Conservation (phyloP, 352 stramenopile species). For the Globisporangium spiculum region DNA sequence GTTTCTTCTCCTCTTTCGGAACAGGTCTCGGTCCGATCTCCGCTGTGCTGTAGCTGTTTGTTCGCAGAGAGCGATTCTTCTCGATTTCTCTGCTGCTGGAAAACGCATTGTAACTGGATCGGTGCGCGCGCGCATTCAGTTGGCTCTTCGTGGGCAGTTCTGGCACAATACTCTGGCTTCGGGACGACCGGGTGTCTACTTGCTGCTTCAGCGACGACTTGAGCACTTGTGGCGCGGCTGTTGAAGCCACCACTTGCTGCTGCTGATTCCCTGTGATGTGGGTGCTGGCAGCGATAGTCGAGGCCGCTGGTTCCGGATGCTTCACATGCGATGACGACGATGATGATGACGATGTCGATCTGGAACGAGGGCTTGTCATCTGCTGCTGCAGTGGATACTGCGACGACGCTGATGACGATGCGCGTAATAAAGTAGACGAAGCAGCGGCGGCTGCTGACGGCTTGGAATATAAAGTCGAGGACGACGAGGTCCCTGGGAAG, state of each 20-base stretch:
- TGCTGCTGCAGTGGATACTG: not conserved
- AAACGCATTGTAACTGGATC: conserved; percentile 11
- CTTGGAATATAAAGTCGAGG: not conserved
- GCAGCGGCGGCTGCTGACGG: not conserved
- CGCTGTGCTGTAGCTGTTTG: conserved; percentile 18
- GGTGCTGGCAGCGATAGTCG: not conserved
- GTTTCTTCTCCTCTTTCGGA: conserved; percentile 32
- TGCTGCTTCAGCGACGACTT: conserved; percentile 15
- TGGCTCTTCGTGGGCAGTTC: conserved; percentile 16
- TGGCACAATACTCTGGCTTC: conserved; percentile 18
- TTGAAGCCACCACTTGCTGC: not conserved
- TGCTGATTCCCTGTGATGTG: not conserved
- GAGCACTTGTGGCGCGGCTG: not conserved
- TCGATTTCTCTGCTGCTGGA: conserved; percentile 1
- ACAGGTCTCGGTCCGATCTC: not conserved
- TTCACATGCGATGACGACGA: not conserved
- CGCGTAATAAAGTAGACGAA: conserved; percentile 4
- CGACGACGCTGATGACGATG: not conserved
- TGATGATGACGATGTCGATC: not conserved
- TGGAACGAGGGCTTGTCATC: not conserved
- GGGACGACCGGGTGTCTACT: not conserved
- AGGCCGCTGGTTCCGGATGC: not conserved
- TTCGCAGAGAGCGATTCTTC: conserved; percentile 3
- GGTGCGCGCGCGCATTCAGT: conserved; percentile 6
- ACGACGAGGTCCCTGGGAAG: not conserved